Evolutionary conservation across 169 alveolate genomes (phyloP), one percentile per base, ranked within the genome.

Genomic region (Plasmodium coatneyi): DNA sequence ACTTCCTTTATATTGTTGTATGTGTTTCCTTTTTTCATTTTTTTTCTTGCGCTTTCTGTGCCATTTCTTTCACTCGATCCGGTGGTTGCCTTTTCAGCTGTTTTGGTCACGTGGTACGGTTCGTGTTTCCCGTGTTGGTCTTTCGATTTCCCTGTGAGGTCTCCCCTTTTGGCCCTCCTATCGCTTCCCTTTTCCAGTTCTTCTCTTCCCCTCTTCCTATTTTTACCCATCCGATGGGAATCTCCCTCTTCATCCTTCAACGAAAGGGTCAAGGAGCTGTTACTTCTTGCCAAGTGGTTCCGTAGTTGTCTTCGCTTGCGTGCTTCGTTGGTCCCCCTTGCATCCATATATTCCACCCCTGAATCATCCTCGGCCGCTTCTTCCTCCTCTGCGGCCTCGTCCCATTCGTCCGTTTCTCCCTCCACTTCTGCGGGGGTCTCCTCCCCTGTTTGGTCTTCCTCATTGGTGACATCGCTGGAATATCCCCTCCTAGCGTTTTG

Each of bases 1-100:
- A 89, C 56, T 79, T 89, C 94, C 81, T 89, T 89, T 79, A 89
- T 89, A 28, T 89, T 72, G 41, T 89, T 89, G 49, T 89, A 89
- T 22, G 80, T 89, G 49, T 89, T 89, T 66, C 82, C 94, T 80
- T 89, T 89, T 52, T 89, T 89, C 30, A 14, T 28, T 89, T 89
- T 71, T 60, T 70, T 79, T 3, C 83, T 41, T 22, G 79, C 81
- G 14, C 39, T 66, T 89, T 80, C 91, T 3, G 16, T 49, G 7
- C 19, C 41, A 76, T 34, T 86, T 9, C 74, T 84, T n/a, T 84
- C 79, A 56, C 28, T 80, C 22, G 19, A 41, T 89, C 43, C n/a
- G 52, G 16, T 32, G n/a, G 49, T 5, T 6, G 19, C 22, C 74
- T 28, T 52, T 7, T 70, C 82, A 14, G 39, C n/a, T 71, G 82